These are phyloP conservation scores for Microglena sp. DNA, from an alignment of 139 green algal genomes.

Conservation along the genomic window DNA sequence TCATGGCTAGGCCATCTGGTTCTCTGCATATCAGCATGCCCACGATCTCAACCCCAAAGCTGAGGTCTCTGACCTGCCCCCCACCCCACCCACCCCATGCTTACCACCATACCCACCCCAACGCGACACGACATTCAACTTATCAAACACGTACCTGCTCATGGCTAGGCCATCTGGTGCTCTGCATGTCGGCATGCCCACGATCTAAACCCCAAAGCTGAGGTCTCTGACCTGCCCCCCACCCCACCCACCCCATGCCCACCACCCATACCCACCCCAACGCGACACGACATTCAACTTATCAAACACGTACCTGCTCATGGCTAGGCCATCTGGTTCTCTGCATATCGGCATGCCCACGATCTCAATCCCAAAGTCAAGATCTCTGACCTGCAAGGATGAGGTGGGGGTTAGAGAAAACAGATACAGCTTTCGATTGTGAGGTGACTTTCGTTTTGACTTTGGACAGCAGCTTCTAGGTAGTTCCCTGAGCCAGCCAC, in stretches of 20 bases:
- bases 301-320: constrained; percentile 78
- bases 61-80: constrained; percentile 72
- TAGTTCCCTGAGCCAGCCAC: too few relatives aligned
- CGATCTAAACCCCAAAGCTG: constrained; percentile 76
- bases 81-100: too few relatives aligned
- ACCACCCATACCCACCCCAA: too few relatives aligned
- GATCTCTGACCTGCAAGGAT: constrained; percentile 68
- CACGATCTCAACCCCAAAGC: constrained; percentile 81
- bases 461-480: too few relatives aligned
- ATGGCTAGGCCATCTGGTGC: constrained; percentile 32
- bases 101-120: too few relatives aligned
- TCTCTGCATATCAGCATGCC: constrained; percentile 52
- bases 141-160: constrained; percentile 71
- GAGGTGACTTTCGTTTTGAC: too few relatives aligned
- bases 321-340: constrained; percentile 87
- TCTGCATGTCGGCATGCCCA: constrained; percentile 61
- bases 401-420: too few relatives aligned
- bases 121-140: too few relatives aligned
- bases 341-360: constrained; percentile 77
- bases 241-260: too few relatives aligned
- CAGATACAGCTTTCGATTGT: too few relatives aligned
- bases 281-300: too few relatives aligned
- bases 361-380: constrained; percentile 84
- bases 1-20: not conserved
- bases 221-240: constrained; percentile 76